These are phyloP conservation scores for Aechmea fasciata DNA, from an alignment of 176 grass and related monocot genomes.

Conservation along the genomic window DNA sequence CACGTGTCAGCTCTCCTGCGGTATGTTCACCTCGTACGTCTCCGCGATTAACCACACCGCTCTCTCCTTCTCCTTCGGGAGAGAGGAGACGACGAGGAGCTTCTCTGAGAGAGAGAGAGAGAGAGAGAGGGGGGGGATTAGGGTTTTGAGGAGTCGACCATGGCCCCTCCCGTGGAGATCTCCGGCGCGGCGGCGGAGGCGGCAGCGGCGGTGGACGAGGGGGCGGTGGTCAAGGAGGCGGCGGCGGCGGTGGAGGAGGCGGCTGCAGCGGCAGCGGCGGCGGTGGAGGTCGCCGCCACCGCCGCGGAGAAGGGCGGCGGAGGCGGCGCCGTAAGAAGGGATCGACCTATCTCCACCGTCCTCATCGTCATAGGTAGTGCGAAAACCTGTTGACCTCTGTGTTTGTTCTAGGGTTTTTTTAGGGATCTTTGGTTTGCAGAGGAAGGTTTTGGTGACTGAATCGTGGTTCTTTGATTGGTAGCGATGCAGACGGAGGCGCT, in stretches of 20 bases:
- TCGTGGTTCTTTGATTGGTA: slow-evolving; percentile 4
- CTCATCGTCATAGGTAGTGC: slow-evolving; percentile 68
- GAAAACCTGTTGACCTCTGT: background rate
- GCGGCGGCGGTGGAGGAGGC: background rate
- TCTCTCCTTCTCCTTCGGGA: background rate
- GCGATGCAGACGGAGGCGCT: slow-evolving; percentile 87
- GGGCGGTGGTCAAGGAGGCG: background rate
- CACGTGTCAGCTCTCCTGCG: too few relatives aligned
- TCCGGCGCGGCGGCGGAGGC: background rate
- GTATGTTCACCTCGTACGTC: too few relatives aligned
- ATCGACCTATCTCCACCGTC: slow-evolving; percentile 40
- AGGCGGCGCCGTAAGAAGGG: background rate
- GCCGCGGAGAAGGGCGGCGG: slow-evolving; percentile 6
- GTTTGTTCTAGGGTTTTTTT: too few relatives aligned
- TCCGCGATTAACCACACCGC: background rate
- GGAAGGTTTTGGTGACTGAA: background rate
- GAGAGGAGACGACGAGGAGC: background rate
- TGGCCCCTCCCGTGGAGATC: slow-evolving; percentile 1
- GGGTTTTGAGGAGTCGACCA: background rate
- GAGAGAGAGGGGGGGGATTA: background rate
- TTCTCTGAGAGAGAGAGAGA: background rate
- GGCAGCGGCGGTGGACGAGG: background rate
- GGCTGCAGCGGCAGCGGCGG: slow-evolving; percentile 20
- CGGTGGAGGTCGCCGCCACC: slow-evolving; percentile 5
- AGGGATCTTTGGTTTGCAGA: background rate